These are phyloP conservation scores for Aspergillus sp. DNA, from an alignment of 2,329 filamentous ascomycete genomes.

Conservation along the genomic window DNA sequence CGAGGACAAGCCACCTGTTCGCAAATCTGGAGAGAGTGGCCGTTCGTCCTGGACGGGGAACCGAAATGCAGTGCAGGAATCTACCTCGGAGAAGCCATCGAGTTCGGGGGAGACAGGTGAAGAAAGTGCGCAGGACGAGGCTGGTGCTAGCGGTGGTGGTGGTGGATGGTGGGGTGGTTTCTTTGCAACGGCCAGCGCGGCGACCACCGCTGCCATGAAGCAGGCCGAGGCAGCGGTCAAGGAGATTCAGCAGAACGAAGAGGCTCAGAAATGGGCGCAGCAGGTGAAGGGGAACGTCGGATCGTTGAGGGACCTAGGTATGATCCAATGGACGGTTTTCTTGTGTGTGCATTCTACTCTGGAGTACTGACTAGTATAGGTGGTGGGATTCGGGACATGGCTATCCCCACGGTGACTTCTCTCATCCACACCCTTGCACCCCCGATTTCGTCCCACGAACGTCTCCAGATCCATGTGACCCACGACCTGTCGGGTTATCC, in stretches of 20 bases:
- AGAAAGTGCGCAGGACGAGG: conserved; percentile 29
- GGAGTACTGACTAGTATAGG: conserved; percentile 44
- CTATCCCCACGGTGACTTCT: conserved; percentile 88
- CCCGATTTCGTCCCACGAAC: conserved; percentile 93
- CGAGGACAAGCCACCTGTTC: conserved; percentile 54
- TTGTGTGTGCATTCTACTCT: not conserved
- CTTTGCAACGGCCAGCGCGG: conserved; percentile 66
- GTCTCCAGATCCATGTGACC: conserved; percentile 92
- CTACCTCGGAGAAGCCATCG: conserved; percentile 33
- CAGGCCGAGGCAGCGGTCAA: conserved; percentile 79
- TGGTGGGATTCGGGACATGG: conserved; percentile 75
- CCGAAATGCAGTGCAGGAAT: conserved; percentile 41
- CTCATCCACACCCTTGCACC: conserved; percentile 92
- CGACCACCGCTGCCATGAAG: conserved; percentile 66
- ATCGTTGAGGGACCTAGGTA: conserved; percentile 65
- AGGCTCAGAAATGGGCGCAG: conserved; percentile 91
- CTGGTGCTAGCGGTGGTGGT: conserved; percentile 29
- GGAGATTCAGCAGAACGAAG: conserved; percentile 91
- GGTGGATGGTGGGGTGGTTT: conserved; percentile 87
- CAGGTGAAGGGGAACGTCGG: conserved; percentile 87
- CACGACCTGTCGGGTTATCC: conserved; percentile 94
- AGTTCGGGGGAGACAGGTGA: conserved; percentile 40
- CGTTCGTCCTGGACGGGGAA: conserved; percentile 63
- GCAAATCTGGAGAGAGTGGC: conserved; percentile 72
- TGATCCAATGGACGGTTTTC: conserved; percentile 44